Evolutionary conservation across 192 early-diverging fungal species (phyloP), one percentile per base, ranked within the genome.

Genomic region (Coemansia sp.): DNA sequence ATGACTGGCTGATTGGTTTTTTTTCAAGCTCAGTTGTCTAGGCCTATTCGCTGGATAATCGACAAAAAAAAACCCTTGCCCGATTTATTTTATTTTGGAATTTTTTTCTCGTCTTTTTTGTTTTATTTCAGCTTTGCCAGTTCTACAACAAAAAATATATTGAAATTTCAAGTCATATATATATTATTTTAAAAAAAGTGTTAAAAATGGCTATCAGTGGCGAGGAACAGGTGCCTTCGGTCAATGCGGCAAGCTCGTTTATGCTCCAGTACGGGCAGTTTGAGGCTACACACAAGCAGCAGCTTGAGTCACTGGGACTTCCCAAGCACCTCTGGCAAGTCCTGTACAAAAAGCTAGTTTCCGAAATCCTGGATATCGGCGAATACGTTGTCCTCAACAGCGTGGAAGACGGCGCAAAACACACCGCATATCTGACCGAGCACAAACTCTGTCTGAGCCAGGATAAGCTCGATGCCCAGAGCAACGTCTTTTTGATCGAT

Each of bases 401-500:
- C 22, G 56, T 28, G 4, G 51, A 56, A 2, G 61, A n/a, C 34
- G 37, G 53, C 37, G 41, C 48, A 8, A 51, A 36, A 53, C 39
- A n/a, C 6, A 17, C 51, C 5, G 33, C 2, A 9, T 38, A 67
- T 8, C 36, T 84, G 35, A 62, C 56, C 38, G 63, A 73, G 39
- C 70, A 70, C 66, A 53, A 20, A 34, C 75, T 78, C 4, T 68
- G 70, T 33, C 65, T 84, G 56, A 67, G 28, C 18, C 37, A 56
- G 22, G 82, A 64, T 34, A 64, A 51, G 73, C 75, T 83, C 22
- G 75, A 68, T 11, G 69, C 68, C 1, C 8, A 22, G 6, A 87
- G 87, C 62, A 76, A 89, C 43, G 88, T 92, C 34, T 92, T 89
- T 59, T 71, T 92, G 66, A 80, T 91, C 5, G 91, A 91, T 51